Evolutionary conservation across 768 basidiomycete species (phyloP).

Genomic region (Cystobasidium ongulense): DNA sequence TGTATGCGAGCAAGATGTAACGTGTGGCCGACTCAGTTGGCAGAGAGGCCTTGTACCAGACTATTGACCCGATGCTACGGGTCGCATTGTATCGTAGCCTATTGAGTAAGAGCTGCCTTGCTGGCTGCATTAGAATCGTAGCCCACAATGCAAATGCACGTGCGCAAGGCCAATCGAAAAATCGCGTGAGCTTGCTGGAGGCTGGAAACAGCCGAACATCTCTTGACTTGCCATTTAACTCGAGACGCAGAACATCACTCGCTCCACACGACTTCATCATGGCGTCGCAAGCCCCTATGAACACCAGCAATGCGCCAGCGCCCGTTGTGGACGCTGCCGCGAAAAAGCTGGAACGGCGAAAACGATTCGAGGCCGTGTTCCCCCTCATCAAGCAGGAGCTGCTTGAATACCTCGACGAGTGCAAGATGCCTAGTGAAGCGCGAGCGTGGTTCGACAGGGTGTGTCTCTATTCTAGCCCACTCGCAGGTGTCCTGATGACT

Average conservation of each 20-base stretch:
- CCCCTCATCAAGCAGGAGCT: constrained; percentile 67
- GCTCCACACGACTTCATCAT: neutral
- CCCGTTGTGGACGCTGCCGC: constrained; percentile 12
- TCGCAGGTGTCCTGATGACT: too few species aligned
- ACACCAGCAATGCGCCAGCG: neutral
- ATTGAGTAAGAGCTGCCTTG: neutral
- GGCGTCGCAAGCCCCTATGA: neutral
- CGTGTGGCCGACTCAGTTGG: too few species aligned
- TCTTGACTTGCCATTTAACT: neutral
- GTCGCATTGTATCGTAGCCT: neutral
- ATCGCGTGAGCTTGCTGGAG: too few species aligned
- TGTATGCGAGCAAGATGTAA: too few species aligned
- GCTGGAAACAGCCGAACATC: neutral
- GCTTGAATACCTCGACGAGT: constrained; percentile 56
- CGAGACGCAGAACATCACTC: neutral
- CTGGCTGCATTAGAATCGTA: too few species aligned
- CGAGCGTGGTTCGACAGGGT: constrained; percentile 77
- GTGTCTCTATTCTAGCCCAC: constrained; percentile 44
- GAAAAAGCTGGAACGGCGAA: constrained; percentile 31
- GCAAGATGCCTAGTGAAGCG: constrained; percentile 76
- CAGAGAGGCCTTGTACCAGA: too few species aligned
- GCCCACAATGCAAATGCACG: too few species aligned
- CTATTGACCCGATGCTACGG: too few species aligned
- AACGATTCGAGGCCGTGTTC: constrained; percentile 63
- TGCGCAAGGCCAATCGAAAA: neutral